Evolutionary conservation across 805 yeast species (phyloP), one percentile per base, ranked within the genome.

Genomic region (Scheffersomyces stipitis): DNA sequence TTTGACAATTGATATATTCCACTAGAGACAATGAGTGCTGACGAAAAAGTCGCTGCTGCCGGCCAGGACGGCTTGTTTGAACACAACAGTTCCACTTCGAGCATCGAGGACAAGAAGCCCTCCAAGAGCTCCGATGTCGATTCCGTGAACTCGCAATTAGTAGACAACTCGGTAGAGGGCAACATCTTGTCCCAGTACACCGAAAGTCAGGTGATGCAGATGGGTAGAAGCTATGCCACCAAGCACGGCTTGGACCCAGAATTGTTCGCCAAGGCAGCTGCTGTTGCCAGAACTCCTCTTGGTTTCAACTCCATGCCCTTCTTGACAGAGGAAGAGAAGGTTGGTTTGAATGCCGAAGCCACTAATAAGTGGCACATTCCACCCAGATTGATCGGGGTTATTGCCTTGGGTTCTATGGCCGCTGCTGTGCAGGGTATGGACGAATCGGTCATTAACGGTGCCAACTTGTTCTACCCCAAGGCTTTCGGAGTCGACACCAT

Each of bases 341-440:
- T 62, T 5, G 76, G 75, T 30, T 71, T 78, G 18, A 63, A 81
- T 62, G 42, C 52, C 16, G 84, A 55, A 66, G 75, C 51, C 49
- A 66, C 58, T n/a, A 51, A 59, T 27, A 64, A 52, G 37, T 69
- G 71, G 71, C 64, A 64, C 36, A 44, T 75, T 17, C 79, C 75
- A 65, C 15, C 50, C 7, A 76, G 71, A 40, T 64, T 83, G 48
- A 56, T 75, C 42, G 76, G 66, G 41, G 71, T 76, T 15, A 73
- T 78, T 57, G 73, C 80, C 6, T 61, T 80, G 50, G 79, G 83
- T 31, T 81, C 86, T 3, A 65, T 81, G 68, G 80, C 85, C 35
- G 83, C 85, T 3, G 80, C 83, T 4, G 84, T 81, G 28, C 88
- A 82, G 53, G 88, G 88, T 36, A 80, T 80, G 85, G 88, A 82